Evolutionary conservation across 495 filamentous ascomycete genomes (phyloP).

Genomic region (Penicillium robsamsonii): DNA sequence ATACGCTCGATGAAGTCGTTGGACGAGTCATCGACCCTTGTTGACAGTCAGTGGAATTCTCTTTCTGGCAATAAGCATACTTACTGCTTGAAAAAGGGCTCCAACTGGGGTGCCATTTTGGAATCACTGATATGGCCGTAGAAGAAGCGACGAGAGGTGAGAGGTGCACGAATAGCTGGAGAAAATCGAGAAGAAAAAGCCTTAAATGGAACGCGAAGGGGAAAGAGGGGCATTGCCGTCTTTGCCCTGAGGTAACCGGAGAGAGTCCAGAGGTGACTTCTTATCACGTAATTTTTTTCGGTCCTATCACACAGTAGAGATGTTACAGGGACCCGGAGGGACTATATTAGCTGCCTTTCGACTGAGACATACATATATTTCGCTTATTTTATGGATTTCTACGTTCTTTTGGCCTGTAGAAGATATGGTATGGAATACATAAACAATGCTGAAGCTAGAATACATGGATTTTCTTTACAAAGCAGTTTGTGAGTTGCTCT

Average conservation of each 20-base stretch:
- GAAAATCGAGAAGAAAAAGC: constrained; percentile 23
- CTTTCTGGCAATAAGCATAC: constrained; percentile 16
- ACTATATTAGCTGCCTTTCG: neutral
- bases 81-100: constrained; percentile 79
- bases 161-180: constrained; percentile 9
- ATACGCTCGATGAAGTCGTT: constrained; percentile 83
- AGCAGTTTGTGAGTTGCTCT: constrained; percentile 8
- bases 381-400: neutral
- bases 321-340: constrained; percentile 3
- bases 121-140: constrained; percentile 48
- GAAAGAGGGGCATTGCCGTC: constrained; percentile 41
- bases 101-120: constrained; percentile 81
- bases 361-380: constrained; percentile 1
- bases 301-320: constrained; percentile 19
- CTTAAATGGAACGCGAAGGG: constrained; percentile 37
- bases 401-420: neutral
- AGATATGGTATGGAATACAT: constrained; percentile 12
- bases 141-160: constrained; percentile 34
- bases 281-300: constrained; percentile 31
- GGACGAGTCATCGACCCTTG: constrained; percentile 73
- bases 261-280: constrained; percentile 6
- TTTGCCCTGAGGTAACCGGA: constrained; percentile 16
- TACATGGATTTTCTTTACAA: constrained; percentile 21
- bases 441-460: constrained; percentile 19
- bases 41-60: constrained; percentile 9